phyloP scores from a whole-genome alignment of 257 asterid genomes.

The Solanum peruvianum region DNA sequence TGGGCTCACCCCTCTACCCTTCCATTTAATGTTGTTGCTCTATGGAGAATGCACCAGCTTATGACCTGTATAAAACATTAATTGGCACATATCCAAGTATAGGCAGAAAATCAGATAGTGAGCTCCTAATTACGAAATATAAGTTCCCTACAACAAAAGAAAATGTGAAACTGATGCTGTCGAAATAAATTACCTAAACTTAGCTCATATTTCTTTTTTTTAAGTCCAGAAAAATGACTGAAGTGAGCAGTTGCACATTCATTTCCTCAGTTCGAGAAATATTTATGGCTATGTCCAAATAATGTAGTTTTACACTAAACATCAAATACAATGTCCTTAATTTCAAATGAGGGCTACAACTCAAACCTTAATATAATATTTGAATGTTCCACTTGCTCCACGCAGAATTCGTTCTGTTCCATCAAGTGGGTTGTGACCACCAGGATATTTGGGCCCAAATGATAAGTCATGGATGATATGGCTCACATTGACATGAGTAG shows the following conservation, averaged over 20 bases:
- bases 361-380: slow-evolving; percentile 91
- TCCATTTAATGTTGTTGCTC: background rate
- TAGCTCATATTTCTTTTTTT: background rate
- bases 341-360: background rate
- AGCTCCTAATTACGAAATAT: background rate
- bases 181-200: background rate
- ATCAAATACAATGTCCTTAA: background rate
- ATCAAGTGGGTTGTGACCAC: slow-evolving; percentile 95
- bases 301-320: background rate
- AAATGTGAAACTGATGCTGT: background rate
- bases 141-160: background rate
- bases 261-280: background rate
- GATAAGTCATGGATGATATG: slow-evolving; percentile 88
- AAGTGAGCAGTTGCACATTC: background rate
- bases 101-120: background rate
- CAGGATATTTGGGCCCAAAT: slow-evolving; percentile 97
- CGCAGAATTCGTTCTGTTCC: slow-evolving; percentile 73
- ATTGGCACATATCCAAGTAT: background rate
- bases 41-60: background rate
- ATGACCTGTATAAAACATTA: background rate
- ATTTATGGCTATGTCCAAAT: background rate
- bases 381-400: slow-evolving; percentile 90
- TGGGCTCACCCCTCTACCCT: background rate
- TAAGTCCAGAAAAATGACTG: background rate
- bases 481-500: slow-evolving; percentile 92